Base-by-base conservation (phyloP, 2,329 filamentous ascomycete genomes). In the Pseudogymnoascus sp. region DNA sequence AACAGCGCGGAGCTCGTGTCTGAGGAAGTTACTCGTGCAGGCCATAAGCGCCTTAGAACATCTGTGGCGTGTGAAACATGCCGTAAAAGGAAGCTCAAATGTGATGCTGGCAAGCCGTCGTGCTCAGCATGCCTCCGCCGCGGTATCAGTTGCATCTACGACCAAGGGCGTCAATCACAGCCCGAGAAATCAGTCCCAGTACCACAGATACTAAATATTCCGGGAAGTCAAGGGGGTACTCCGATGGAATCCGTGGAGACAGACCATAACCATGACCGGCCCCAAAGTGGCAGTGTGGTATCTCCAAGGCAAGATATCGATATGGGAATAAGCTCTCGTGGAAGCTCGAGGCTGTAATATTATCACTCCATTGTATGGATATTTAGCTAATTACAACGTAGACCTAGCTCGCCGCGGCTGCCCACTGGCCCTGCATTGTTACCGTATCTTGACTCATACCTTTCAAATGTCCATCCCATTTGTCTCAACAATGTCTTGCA, bases 51-150 rank as follows among this genome's bases (percentile, higher is more conserved):
- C 15, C 37, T 60, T 29, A 60, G 58, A 41, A 17, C 37, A 9
- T 37, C 58, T n/a, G 36, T 60, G 37, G 58, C 58, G 24, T 60
- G 58, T 17, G 58, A 60, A 44, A 60, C 58, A 7, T 60, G 58
- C 24, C 58, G 58, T 4, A 60, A 41, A 60, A 24, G 10, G 58
- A 60, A 60, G 24, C 36, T 60, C 10, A 60, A 60, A 33, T 60
- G 58, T 29, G 41, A 39, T 17, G 58, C 37, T 31, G 58, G 36
- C 26, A 39, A 29, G n/a, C 58, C 58, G 9, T 40, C 58, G 7
- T 60, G 58, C 24, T 60, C 58, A 31, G 15, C 24, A 24, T 60
- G 58, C 36, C 3, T 60, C n/a, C 37, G 36, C 10, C 58, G 58
- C 8, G 41, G 41, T 21, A 29, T 39, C 10, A 33, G 41, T 13